Evolutionary conservation across 768 basidiomycete genomes (phyloP).

Genomic region (Pisolithus marmoratus): DNA sequence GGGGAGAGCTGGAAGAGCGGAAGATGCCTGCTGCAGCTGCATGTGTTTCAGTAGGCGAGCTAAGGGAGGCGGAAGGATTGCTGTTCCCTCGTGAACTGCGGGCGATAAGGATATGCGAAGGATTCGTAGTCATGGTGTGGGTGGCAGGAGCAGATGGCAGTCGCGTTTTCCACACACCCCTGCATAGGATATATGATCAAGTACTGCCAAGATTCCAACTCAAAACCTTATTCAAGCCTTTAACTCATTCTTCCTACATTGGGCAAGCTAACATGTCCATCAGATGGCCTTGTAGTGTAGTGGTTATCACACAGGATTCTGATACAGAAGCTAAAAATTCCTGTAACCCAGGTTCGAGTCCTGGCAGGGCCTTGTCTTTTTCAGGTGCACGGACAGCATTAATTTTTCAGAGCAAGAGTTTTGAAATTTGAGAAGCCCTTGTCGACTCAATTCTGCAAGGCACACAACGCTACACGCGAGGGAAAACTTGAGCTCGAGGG

Average conservation of each 20-base stretch:
- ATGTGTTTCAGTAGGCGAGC: conserved; percentile 83
- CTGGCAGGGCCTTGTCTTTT: conserved; percentile 9
- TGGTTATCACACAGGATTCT: conserved; percentile 15
- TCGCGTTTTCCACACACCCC: neutral
- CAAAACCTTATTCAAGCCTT: too few relatives aligned
- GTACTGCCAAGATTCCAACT: too few relatives aligned
- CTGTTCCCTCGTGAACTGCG: conserved; percentile 74
- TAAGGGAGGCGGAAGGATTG: conserved; percentile 74
- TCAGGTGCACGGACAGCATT: neutral
- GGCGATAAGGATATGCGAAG: conserved; percentile 84
- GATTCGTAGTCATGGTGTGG: conserved; percentile 59
- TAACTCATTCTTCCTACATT: neutral
- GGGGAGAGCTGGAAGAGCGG: conserved; percentile 72
- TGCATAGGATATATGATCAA: too few relatives aligned
- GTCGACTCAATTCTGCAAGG: too few relatives aligned
- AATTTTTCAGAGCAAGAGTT: too few relatives aligned
- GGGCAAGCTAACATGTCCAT: neutral
- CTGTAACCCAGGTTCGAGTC: conserved; percentile 13
- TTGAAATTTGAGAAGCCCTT: too few relatives aligned
- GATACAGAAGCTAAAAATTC: conserved; percentile 1
- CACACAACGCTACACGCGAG: too few relatives aligned
- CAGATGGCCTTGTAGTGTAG: conserved; percentile 10
- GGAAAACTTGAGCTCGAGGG: too few relatives aligned
- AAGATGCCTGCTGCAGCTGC: conserved; percentile 84
- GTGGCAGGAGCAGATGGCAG: neutral